Base-by-base conservation (phyloP, 169 alveolate genomes). In the Plasmodium blacklocki region DNA sequence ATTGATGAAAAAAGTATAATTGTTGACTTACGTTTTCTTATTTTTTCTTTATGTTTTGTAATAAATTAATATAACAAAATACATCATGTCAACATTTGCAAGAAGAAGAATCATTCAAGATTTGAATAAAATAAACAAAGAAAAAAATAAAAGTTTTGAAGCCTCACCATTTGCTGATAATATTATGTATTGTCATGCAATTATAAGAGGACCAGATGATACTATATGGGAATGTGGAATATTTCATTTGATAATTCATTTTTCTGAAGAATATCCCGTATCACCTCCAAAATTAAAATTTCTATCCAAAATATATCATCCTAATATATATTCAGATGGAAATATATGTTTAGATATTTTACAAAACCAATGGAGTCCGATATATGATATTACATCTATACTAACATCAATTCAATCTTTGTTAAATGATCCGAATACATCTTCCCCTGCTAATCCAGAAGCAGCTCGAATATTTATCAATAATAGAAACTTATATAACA, bases 141-240 rank as follows among this genome's bases (percentile, higher is more conserved):
- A 96, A 47, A 93, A 95, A n/a, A 97, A 97, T 52, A 93, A 92
- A 78, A 98, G 98, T 26, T 95, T 97, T 52, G 94, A 93, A 23
- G 99, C 98, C 12, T 91, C 96, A 63, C 99, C 99, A 6, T 95
- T 96, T 80, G 95, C 97, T 14, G 95, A 94, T 64, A 97, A 98
- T 76, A 96, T 98, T 93, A 95, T 97, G 98, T 90, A 93, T 45
- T 98, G 99, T 95, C 98, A 98, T 67, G 98, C 99, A n/a, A 94
- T 97, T 15, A 98, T 98, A 66, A 96, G 96, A 73, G 99, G 99
- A 14, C 99, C 99, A 26, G 97, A 97, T 91, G 98, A 97, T 80
- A 97, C 99, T 15, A 95, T 97, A 8, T 98, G 99, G 99, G 99
- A 98, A 88, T 96, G 98, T 76, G 99, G 99, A 29, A 95, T 97